phyloP scores from a whole-genome alignment of 202 grass and related monocot species.

The Cymbopogon flexuosus region DNA sequence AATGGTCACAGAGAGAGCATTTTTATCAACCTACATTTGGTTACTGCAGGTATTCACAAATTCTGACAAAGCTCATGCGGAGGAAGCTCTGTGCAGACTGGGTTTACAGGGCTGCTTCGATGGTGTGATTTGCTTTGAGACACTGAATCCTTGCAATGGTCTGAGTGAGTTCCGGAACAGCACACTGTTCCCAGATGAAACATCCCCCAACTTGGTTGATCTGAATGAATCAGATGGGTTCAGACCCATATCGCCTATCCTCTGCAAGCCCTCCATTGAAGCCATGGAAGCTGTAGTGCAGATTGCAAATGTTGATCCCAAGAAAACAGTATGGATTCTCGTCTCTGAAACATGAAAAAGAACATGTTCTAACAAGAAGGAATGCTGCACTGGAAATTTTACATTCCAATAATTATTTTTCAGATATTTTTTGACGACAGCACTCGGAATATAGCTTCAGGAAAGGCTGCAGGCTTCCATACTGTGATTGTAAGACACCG shows the following conservation, averaged over 20 bases:
- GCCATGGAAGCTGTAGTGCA: conserved; percentile 48
- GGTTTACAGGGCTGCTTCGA: conserved; percentile 55
- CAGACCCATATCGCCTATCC: conserved; percentile 38
- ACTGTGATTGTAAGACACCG: conserved; percentile 53
- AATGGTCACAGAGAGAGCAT: not conserved
- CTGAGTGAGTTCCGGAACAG: not conserved
- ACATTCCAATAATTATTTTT: not conserved
- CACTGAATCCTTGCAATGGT: conserved; percentile 38
- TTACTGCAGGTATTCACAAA: conserved; percentile 56
- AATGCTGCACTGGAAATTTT: not conserved
- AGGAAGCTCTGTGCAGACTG: conserved; percentile 39
- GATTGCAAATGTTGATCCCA: conserved; percentile 44
- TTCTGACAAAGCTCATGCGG: conserved; percentile 45
- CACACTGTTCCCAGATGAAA: not conserved
- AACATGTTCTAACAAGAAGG: not conserved
- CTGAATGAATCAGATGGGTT: conserved; percentile 1
- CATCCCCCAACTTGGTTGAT: conserved; percentile 4
- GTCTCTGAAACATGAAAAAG: not conserved
- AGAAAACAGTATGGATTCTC: conserved; percentile 35
- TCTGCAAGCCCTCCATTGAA: conserved; percentile 55
- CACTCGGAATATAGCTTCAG: conserved; percentile 51
- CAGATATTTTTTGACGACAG: conserved; percentile 69
- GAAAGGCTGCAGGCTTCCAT: conserved; percentile 52
- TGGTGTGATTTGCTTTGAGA: conserved; percentile 64
- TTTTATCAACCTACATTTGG: conserved; percentile 5